phyloP scores from a whole-genome alignment of 768 basidiomycete genomes.

The Suillus cothurnatus region DNA sequence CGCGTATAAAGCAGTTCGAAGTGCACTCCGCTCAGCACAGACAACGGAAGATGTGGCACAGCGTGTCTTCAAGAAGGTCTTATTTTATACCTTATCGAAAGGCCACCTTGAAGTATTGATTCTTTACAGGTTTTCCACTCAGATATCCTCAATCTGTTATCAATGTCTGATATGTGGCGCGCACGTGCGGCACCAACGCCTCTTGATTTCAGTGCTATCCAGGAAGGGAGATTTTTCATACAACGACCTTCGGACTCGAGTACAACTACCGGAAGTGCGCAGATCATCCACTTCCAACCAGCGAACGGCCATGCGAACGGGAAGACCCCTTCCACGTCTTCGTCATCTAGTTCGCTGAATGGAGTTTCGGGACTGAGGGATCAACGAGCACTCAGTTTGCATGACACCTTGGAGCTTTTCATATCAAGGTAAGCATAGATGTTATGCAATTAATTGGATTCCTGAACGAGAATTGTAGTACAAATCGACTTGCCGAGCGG shows the following conservation, averaged over 20 bases:
- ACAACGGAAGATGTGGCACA: slow-evolving; percentile 55
- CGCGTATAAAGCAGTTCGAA: slow-evolving; percentile 83
- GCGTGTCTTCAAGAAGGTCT: slow-evolving; percentile 83
- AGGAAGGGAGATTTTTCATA: slow-evolving; percentile 59
- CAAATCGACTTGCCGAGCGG: slow-evolving; percentile 74
- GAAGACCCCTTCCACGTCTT: slow-evolving; percentile 3
- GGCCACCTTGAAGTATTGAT: background rate
- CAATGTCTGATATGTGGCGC: slow-evolving; percentile 98
- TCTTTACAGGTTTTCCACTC: slow-evolving; percentile 74
- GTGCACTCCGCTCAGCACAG: slow-evolving; percentile 54
- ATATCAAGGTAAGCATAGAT: slow-evolving; percentile 64
- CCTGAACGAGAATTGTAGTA: slow-evolving; percentile 46
- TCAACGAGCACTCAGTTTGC: slow-evolving; percentile 73
- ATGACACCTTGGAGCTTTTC: slow-evolving; percentile 84
- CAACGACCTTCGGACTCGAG: slow-evolving; percentile 30
- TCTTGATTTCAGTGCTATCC: slow-evolving; percentile 78
- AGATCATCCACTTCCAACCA: slow-evolving; percentile 2
- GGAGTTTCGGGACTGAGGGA: slow-evolving; percentile 62
- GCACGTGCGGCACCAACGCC: slow-evolving; percentile 84
- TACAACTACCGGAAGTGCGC: slow-evolving; percentile 17
- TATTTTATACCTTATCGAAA: background rate
- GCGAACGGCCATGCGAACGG: slow-evolving; percentile 31
- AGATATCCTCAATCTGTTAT: slow-evolving; percentile 86
- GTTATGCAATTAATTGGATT: background rate
- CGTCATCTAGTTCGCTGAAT: slow-evolving; percentile 16